phyloP scores from a whole-genome alignment of 768 basidiomycete genomes.

The Scleroderma bovista region DNA sequence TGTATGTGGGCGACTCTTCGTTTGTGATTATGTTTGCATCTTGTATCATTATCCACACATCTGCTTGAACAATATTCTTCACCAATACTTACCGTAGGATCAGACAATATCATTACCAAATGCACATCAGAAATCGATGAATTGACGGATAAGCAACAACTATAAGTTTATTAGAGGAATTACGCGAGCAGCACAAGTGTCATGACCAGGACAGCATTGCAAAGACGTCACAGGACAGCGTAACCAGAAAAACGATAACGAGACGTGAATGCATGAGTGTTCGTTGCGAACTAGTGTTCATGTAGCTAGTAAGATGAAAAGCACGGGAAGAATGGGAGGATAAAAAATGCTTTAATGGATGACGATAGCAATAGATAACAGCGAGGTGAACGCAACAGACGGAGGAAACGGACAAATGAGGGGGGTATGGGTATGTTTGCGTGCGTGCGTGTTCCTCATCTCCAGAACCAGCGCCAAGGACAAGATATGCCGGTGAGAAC shows the following conservation, averaged over 20 bases:
- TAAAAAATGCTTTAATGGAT: slow-evolving; percentile 12
- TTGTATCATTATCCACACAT: slow-evolving; percentile 20
- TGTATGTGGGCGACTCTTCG: too few species aligned
- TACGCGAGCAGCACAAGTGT: slow-evolving; percentile 1
- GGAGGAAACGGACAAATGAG: slow-evolving; percentile 22
- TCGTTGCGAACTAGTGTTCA: slow-evolving; percentile 11
- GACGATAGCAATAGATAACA: slow-evolving; percentile 33
- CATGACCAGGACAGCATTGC: slow-evolving; percentile 10
- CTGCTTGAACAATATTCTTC: background rate
- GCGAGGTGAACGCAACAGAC: slow-evolving; percentile 27
- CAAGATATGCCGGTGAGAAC: slow-evolving; percentile 18
- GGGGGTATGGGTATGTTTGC: slow-evolving; percentile 4
- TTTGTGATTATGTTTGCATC: slow-evolving; percentile 1
- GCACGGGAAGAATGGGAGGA: background rate
- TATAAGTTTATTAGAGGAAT: background rate
- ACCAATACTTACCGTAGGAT: background rate
- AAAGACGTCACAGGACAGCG: slow-evolving; percentile 14
- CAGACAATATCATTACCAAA: too few species aligned
- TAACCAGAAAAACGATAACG: slow-evolving; percentile 10
- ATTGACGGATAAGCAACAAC: background rate
- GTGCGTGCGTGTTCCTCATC: slow-evolving; percentile 2
- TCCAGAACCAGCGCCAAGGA: slow-evolving; percentile 5
- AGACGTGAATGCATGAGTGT: slow-evolving; percentile 13
- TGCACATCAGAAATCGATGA: too few species aligned
- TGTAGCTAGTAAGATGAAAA: background rate